phyloP scores from a whole-genome alignment of 306 rosid species.

The Sesbania bispinosa region DNA sequence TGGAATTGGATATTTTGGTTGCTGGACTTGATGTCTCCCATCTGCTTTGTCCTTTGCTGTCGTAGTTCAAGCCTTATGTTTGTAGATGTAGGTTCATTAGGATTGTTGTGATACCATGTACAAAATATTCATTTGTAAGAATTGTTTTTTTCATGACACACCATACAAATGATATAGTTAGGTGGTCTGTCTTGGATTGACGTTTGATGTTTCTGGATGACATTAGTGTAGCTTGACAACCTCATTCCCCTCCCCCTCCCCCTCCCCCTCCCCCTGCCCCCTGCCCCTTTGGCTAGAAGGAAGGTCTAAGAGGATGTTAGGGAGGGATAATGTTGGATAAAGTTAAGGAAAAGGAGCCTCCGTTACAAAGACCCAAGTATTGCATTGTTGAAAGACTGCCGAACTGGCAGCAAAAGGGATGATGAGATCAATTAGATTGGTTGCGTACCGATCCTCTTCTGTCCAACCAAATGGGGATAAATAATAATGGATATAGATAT shows the following conservation, averaged over 20 bases:
- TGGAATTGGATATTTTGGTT: conserved; percentile 1
- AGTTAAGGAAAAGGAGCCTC: no score
- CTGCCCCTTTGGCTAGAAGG: neutral
- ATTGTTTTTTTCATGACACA: conserved; percentile 11
- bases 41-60: neutral
- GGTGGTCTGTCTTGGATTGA: neutral
- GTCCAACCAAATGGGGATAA: no score
- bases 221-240: neutral
- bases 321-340: no score
- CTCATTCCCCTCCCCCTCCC: no score
- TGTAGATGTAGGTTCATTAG: conserved; percentile 22
- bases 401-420: no score
- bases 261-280: no score
- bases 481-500: no score
- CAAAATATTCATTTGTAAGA: conserved; percentile 22
- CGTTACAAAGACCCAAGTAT: no score
- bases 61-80: conserved; percentile 5
- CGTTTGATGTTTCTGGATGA: neutral
- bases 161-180: neutral
- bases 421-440: no score
- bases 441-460: no score
- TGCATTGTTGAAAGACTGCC: no score
- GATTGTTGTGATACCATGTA: neutral
- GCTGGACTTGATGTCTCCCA: neutral
- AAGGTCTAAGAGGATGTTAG: no score